Evolutionary conservation across 139 green algal genomes (phyloP).

Genomic region (Gonium pectorale): DNA sequence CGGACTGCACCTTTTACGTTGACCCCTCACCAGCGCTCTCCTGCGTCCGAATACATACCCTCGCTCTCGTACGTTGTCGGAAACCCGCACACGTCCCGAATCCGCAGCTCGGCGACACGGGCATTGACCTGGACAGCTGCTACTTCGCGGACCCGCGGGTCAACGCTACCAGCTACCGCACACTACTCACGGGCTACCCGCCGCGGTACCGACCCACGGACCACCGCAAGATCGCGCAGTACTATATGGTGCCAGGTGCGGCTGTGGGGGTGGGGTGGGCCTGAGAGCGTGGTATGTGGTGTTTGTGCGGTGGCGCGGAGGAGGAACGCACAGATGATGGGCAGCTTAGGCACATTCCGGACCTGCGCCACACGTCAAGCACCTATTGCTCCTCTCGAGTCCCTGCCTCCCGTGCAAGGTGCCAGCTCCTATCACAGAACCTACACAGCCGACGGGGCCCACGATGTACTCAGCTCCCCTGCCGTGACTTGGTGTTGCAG

Average conservation of each 20-base stretch:
- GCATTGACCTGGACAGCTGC: not conserved
- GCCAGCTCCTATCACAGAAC: too few relatives aligned
- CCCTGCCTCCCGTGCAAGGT: not conserved
- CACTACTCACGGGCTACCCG: not conserved
- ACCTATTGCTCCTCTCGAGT: not conserved
- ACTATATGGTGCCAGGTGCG: not conserved
- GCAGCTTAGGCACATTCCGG: not conserved
- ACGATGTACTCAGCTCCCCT: too few relatives aligned
- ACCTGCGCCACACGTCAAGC: not conserved
- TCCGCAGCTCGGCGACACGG: not conserved
- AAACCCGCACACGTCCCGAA: too few relatives aligned
- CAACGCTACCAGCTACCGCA: too few relatives aligned
- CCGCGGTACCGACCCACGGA: not conserved
- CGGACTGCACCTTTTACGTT: too few relatives aligned
- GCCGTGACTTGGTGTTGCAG: not conserved
- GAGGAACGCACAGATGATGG: not conserved
- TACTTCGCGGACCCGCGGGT: not conserved
- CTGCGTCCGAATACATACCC: too few relatives aligned
- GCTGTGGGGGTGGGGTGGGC: not conserved
- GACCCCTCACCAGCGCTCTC: too few relatives aligned
- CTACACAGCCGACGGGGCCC: too few relatives aligned
- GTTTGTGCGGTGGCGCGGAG: not conserved
- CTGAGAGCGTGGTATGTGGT: not conserved
- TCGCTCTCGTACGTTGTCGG: too few relatives aligned
- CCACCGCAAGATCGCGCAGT: constrained; percentile 25